These are phyloP conservation scores for Pseudogymnoascus sp. DNA, from an alignment of 2,329 filamentous ascomycete species.

Conservation along the genomic window DNA sequence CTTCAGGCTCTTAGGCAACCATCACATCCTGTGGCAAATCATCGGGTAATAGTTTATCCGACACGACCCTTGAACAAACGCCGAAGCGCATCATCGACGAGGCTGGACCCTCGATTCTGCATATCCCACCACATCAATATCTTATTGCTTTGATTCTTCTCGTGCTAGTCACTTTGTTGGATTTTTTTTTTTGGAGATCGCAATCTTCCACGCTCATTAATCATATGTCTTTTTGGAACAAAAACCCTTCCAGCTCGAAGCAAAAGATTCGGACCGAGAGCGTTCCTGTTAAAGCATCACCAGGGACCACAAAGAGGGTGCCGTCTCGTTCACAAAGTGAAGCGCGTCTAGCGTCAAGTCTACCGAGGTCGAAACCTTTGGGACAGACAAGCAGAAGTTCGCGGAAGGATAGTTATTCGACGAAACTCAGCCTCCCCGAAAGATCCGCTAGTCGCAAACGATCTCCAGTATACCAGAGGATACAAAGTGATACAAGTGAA, in stretches of 20 bases:
- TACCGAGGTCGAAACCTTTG: background rate
- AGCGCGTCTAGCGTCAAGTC: background rate
- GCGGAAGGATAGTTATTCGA: conserved; percentile 4
- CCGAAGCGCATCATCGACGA: background rate
- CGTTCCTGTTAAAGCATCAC: conserved; percentile 4
- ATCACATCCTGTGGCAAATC: background rate
- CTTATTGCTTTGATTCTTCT: conserved; percentile 6
- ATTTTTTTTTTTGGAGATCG: background rate
- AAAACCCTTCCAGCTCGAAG: conserved; percentile 8
- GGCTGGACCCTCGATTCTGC: conserved; percentile 6
- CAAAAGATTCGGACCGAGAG: conserved; percentile 10
- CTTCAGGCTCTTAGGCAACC: too few relatives aligned
- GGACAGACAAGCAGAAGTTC: background rate
- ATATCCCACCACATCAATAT: background rate
- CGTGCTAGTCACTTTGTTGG: background rate
- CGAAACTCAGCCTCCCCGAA: background rate
- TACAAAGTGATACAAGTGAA: conserved; percentile 14
- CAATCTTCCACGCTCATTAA: background rate
- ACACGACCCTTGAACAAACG: background rate
- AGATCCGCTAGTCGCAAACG: conserved; percentile 6
- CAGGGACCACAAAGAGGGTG: background rate
- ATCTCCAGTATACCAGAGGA: conserved; percentile 16
- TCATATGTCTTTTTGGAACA: conserved; percentile 12
- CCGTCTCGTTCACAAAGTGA: conserved; percentile 7
- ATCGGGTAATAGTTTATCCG: background rate